Evolutionary conservation across 208 protist species (phyloP), one percentile per base, ranked within the genome.

Genomic region (Crithidia expoeki): DNA sequence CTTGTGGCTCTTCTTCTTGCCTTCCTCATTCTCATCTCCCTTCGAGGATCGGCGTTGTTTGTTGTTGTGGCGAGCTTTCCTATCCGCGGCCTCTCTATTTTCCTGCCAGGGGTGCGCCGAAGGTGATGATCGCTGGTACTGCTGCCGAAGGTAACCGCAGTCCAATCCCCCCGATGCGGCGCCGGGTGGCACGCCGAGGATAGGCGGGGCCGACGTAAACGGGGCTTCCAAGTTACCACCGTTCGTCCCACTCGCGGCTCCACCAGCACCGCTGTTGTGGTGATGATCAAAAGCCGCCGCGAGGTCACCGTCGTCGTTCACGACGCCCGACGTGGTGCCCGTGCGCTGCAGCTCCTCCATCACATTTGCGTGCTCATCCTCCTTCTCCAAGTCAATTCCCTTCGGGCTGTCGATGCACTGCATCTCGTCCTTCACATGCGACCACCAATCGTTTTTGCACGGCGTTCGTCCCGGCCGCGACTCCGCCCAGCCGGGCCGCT

Each of bases 361-460:
- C 30, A 74, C 64, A 46, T 71, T 66, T 0, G 68, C 62, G 21
- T 72, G 59, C 17, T 79, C 69, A 57, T 79, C 63, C 46, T 86
- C 81, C 19, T 44, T 59, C 21, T 83, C 78, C 0, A 86, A 53
- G 42, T 86, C 74, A 33, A 84, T 74, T 19, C 72, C 71, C 6
- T 25, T 49, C 2, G 81, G 81, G 55, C 81, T 86, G 36, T 76
- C 68, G 34, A 86, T 71, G 33, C 44, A 51, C 27, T 55, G 70
- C 62, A 86, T 83, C 0, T 83, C 61, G 4, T 68, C 28, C 28
- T 57, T 25, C 4, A 83, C 81, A 28, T 73, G 64, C 19, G 68
- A 74, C 77, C 81, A 86, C 81, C 81, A 86, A 28, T 74, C 52
- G 2, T 72, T 53, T 25, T 64, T 76, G 71, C 69, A 83, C 2